phyloP scores from a whole-genome alignment of 495 filamentous ascomycete genomes.

The Aspergillus campestris region DNA sequence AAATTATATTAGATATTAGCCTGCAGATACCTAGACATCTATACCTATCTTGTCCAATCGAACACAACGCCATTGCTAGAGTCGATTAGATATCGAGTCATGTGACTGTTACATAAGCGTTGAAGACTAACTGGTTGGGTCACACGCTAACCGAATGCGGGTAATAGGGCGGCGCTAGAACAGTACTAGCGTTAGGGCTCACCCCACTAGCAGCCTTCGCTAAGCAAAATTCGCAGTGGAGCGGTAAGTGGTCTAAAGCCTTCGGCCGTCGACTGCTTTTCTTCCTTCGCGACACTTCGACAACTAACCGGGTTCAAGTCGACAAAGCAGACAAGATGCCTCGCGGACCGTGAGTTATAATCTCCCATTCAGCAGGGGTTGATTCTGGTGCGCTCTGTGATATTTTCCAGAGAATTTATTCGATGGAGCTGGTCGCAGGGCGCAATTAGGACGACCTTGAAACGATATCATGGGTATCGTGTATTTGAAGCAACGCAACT shows the following conservation, averaged over 20 bases:
- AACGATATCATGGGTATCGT: too few species aligned
- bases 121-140: neutral
- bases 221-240: conserved; percentile 30
- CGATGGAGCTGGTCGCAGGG: neutral
- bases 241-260: conserved; percentile 17
- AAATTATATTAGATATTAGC: conserved; percentile 16
- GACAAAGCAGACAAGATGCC: conserved; percentile 50
- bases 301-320: conserved; percentile 34
- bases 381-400: neutral
- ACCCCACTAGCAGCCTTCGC: conserved; percentile 19
- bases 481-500: conserved; percentile 13
- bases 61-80: neutral
- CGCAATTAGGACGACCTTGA: neutral
- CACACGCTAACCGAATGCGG: neutral
- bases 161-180: conserved; percentile 3
- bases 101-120: conserved; percentile 7
- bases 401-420: neutral
- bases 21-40: conserved; percentile 1
- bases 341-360: conserved; percentile 58
- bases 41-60: neutral
- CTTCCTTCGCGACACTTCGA: conserved; percentile 29
- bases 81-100: neutral
- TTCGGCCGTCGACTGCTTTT: conserved; percentile 9
- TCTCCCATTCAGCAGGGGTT: neutral
- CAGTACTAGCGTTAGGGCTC: conserved; percentile 28